phyloP scores from a whole-genome alignment of 352 stramenopile genomes.

The Phytophthora syringae region DNA sequence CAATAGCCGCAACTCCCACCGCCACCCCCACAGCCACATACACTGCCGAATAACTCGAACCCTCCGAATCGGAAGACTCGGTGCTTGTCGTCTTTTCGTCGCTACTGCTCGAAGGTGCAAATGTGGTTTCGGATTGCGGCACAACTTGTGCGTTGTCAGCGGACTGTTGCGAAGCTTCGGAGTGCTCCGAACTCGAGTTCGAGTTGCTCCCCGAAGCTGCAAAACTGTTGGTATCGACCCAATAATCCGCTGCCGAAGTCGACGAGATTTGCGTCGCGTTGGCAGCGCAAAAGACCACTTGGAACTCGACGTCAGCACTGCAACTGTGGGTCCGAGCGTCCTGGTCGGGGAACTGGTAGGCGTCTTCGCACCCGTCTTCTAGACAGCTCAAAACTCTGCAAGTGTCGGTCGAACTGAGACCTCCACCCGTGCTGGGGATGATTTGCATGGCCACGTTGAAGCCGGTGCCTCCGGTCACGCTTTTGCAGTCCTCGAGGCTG shows the following conservation, averaged over 20 bases:
- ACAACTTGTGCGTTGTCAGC: conserved; percentile 5
- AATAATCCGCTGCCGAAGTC: conserved; percentile 29
- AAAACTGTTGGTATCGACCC: conserved; percentile 18
- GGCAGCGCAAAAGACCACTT: conserved; percentile 61
- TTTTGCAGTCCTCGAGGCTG: conserved; percentile 67
- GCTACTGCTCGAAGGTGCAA: conserved; percentile 1
- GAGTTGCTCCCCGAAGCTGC: conserved; percentile 16
- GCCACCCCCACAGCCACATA: conserved; percentile 24
- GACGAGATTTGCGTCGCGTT: conserved; percentile 20
- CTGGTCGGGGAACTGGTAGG: conserved; percentile 77
- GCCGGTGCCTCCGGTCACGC: conserved; percentile 56
- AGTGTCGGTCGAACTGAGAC: conserved; percentile 32
- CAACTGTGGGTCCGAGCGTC: conserved; percentile 74
- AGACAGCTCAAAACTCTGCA: conserved; percentile 64
- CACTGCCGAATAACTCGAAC: conserved; percentile 18
- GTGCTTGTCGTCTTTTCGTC: conserved; percentile 14
- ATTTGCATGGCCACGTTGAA: conserved; percentile 86
- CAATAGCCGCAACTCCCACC: conserved; percentile 31
- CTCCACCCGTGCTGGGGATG: conserved; percentile 37
- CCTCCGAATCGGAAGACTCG: conserved; percentile 15
- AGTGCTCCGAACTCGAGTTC: conserved; percentile 2
- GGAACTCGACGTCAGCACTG: conserved; percentile 51
- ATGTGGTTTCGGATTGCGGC: conserved; percentile 16
- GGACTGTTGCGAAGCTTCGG: conserved; percentile 9
- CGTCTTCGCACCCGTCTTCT: conserved; percentile 64